These are phyloP conservation scores for Pseudoneurospora amorphoporcata DNA, from an alignment of 495 filamentous ascomycete species.

Conservation along the genomic window DNA sequence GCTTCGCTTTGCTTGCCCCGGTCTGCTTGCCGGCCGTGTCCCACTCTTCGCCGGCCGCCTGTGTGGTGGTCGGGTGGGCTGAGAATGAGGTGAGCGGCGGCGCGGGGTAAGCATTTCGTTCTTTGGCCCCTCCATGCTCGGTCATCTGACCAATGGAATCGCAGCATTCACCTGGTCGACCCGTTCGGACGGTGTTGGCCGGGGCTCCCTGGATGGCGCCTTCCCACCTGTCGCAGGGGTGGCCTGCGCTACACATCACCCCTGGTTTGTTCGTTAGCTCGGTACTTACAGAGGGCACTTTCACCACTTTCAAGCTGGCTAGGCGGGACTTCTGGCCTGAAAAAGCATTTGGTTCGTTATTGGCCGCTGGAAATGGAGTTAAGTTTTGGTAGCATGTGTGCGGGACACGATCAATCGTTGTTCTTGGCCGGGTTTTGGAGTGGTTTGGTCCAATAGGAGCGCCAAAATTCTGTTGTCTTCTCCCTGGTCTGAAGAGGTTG, in stretches of 20 bases:
- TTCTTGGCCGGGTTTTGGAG: too few species aligned
- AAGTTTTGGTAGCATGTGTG: too few species aligned
- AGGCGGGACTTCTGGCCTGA: too few species aligned
- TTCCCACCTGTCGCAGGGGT: neutral
- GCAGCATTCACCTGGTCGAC: conserved; percentile 2
- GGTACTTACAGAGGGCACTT: too few species aligned
- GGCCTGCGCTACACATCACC: neutral
- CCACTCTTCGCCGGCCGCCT: neutral
- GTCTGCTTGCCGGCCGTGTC: neutral
- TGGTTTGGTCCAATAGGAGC: too few species aligned
- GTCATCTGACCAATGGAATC: neutral
- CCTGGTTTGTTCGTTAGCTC: too few species aligned
- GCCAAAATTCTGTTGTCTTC: too few species aligned
- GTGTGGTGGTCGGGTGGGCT: neutral
- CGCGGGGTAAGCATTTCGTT: conserved; percentile 10
- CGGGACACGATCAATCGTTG: too few species aligned
- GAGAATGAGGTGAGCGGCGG: conserved; percentile 4
- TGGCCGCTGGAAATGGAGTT: too few species aligned
- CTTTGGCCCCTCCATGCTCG: neutral
- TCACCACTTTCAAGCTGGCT: too few species aligned
- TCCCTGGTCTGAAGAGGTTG: too few species aligned
- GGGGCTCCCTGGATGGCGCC: neutral
- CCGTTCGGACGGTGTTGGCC: conserved; percentile 7
- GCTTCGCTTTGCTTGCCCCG: neutral
- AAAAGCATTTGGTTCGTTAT: too few species aligned